Percentiles rank a stretch among this genome's conserved stretches.
These are phyloP conservation scores for Meripilus lineatus DNA, from an alignment of 1,284 basidiomycete genomes.

Conservation along the genomic window DNA sequence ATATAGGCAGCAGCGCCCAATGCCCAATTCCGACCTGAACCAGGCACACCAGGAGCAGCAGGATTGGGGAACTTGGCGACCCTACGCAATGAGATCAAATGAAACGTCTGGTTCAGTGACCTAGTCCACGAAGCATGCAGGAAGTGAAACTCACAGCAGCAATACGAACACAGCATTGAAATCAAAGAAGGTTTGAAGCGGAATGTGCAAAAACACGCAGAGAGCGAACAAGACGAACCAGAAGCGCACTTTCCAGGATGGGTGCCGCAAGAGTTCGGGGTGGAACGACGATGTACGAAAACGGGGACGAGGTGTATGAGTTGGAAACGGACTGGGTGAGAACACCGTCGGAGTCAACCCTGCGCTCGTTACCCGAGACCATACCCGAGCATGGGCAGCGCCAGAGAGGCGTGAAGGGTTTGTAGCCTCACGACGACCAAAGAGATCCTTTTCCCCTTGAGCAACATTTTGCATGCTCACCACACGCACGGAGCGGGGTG, in stretches of 20 bases:
- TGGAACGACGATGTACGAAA: conserved; percentile 63
- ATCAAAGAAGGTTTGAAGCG: conserved; percentile 74
- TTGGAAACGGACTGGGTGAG: conserved; percentile 30
- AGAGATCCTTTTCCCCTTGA: conserved; percentile 28
- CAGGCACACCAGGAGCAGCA: conserved; percentile 56
- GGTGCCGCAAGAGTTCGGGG: conserved; percentile 59
- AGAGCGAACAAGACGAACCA: conserved; percentile 66
- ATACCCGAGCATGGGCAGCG: conserved; percentile 37
- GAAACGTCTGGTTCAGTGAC: too few species aligned
- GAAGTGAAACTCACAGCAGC: conserved; percentile 56
- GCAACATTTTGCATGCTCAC: conserved; percentile 56
- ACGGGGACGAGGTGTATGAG: conserved; percentile 45
- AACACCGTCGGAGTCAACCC: conserved; percentile 43
- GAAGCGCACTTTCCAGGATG: conserved; percentile 47
- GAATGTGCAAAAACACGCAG: conserved; percentile 64
- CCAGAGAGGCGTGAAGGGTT: conserved; percentile 45
- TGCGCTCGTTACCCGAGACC: conserved; percentile 57
- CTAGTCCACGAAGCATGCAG: too few species aligned
- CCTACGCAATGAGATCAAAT: conserved; percentile 32
- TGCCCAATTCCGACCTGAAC: conserved; percentile 71
- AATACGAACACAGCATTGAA: conserved; percentile 77
- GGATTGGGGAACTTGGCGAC: conserved; percentile 67
- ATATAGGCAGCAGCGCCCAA: conserved; percentile 75
- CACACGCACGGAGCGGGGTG: conserved; percentile 73
- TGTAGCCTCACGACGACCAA: conserved; percentile 40